A percentile compares a stretch with the other conserved stretches of the same genome.
These are phyloP conservation scores for Danielozyma ontarioensis DNA, from an alignment of 805 yeast species.

Conservation along the genomic window DNA sequence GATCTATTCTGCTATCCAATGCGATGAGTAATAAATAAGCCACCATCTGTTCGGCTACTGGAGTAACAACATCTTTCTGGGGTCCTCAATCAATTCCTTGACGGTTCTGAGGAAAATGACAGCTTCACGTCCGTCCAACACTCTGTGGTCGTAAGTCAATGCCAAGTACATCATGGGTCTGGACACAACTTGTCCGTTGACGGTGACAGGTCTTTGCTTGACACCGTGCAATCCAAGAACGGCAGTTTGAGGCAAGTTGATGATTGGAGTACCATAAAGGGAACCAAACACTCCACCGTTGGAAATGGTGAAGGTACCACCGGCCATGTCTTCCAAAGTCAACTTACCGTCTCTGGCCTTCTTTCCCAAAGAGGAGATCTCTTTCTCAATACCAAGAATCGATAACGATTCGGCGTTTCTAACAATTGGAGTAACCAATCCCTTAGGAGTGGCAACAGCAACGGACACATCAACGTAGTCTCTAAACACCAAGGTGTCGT, in stretches of 20 bases:
- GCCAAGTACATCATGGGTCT: slow-evolving; percentile 99
- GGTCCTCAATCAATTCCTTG: slow-evolving; percentile 97
- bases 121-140: slow-evolving; percentile 98
- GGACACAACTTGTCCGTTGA: slow-evolving; percentile 90
- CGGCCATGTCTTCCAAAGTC: slow-evolving; percentile 97
- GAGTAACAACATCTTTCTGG: slow-evolving; percentile 85
- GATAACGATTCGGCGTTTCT: slow-evolving; percentile 93
- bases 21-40: too few species aligned
- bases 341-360: slow-evolving; percentile 97
- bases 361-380: slow-evolving; percentile 72
- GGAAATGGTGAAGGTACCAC: slow-evolving; percentile 98
- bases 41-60: background rate
- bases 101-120: slow-evolving; percentile 94
- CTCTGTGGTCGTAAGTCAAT: slow-evolving; percentile 96
- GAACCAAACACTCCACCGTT: slow-evolving; percentile 99
- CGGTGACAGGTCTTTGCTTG: slow-evolving; percentile 95
- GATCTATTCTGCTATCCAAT: too few species aligned
- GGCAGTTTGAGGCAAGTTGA: slow-evolving; percentile 97
- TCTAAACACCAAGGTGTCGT: slow-evolving; percentile 90
- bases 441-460: slow-evolving; percentile 99
- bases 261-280: slow-evolving; percentile 95
- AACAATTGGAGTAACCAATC: slow-evolving; percentile 95
- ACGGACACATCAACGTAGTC: slow-evolving; percentile 94
- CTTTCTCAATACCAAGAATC: slow-evolving; percentile 85
- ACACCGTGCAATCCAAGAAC: slow-evolving; percentile 97